Base-by-base conservation (phyloP, 495 filamentous ascomycete genomes). In the Hypoxylon lienhwacheense region DNA sequence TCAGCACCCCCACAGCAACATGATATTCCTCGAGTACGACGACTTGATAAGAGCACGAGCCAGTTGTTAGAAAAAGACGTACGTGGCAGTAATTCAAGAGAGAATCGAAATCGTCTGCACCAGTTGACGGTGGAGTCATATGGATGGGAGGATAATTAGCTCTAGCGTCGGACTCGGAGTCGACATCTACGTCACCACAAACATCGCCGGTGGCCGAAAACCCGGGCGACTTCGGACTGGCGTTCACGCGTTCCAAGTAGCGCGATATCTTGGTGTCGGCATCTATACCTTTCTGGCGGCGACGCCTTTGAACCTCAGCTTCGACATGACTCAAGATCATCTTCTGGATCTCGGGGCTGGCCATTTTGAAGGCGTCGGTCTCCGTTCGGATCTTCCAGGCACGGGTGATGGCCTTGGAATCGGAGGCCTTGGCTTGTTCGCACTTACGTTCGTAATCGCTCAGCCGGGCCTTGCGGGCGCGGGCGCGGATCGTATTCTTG, bases 351-450 rank as follows among this genome's bases (percentile, higher is more conserved):
- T 25, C 20, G 10, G 14, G 1, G 3, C 7, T 29, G 7, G 41
- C 41, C 14, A 32, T 21, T 26, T 45, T 45, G 15, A 11, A 45
- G 2, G 25, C 4, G 1, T 45, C 16, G 1, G 25, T 32, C 4
- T 35, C 3, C 2, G 11, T 6, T 2, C 19, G 16, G 2, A 41
- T 14, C 11, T 41, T 41, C 34, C 16, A 40, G 22, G 25, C 47
- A 21, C 47, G 35, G 10, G 15, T 32, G 4, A 50, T 8, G 5
- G 47, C 24, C 26, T 41, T 50, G 14, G 15, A 25, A 16, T 50
- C 47, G n/a, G 25, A 12, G 2, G 35, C 8, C n/a, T 41, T 50
- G n/a, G 35, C 47, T 12, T 31, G 16, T 5, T 50, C 47, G 5
- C 7, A 0, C 11, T 8, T 15, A 16, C 15, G 47, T 14, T 50